These are phyloP conservation scores for Penicillium sp. DNA, from an alignment of 2,329 filamentous ascomycete species.

Conservation along the genomic window DNA sequence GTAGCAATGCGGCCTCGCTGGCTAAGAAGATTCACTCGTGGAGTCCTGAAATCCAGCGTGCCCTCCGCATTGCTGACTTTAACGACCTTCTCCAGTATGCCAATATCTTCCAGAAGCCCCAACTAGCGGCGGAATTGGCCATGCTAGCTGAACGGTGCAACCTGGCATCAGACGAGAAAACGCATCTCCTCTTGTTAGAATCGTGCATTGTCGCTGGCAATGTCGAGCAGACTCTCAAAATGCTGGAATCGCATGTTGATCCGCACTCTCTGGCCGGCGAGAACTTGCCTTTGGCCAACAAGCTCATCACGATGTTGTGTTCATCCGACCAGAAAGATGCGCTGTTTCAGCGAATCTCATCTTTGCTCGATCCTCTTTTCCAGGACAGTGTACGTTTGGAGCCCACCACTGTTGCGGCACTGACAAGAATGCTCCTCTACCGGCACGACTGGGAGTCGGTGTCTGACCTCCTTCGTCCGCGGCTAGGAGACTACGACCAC, in stretches of 20 bases:
- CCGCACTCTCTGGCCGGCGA: conserved; percentile 52
- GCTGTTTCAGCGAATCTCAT: conserved; percentile 65
- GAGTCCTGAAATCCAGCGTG: conserved; percentile 41
- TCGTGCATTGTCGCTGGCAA: conserved; percentile 70
- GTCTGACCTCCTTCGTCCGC: conserved; percentile 73
- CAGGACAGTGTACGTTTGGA: conserved; percentile 64
- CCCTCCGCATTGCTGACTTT: conserved; percentile 64
- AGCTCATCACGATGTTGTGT: conserved; percentile 65
- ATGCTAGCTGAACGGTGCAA: conserved; percentile 59
- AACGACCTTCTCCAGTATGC: conserved; percentile 71
- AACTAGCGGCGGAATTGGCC: conserved; percentile 68
- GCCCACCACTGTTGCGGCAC: conserved; percentile 64
- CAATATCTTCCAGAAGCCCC: conserved; percentile 61
- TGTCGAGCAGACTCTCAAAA: conserved; percentile 54
- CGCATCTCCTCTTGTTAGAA: conserved; percentile 67
- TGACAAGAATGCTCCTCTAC: conserved; percentile 68
- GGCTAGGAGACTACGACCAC: conserved; percentile 37
- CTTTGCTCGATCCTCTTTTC: conserved; percentile 67
- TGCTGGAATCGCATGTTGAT: conserved; percentile 50
- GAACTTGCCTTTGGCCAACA: conserved; percentile 61
- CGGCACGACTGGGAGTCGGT: conserved; percentile 73
- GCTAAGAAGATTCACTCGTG: conserved; percentile 66
- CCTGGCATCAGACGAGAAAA: conserved; percentile 62
- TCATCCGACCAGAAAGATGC: conserved; percentile 47
- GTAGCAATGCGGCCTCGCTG: conserved; percentile 65